Base-by-base conservation (phyloP, 2,329 filamentous ascomycete species). In the Hymenoscyphus salicellus region DNA sequence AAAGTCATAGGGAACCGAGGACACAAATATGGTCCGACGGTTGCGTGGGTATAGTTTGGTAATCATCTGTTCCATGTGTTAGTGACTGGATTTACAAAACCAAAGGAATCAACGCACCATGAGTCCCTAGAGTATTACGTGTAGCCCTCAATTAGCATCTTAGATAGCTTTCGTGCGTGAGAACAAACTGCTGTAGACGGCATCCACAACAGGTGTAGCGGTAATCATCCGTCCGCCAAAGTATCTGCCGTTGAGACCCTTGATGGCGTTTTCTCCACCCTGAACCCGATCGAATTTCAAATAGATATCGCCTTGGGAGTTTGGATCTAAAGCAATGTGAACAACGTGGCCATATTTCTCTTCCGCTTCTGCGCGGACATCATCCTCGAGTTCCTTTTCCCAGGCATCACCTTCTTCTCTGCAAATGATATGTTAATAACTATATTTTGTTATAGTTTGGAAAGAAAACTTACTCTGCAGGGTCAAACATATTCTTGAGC, bases 111-210 rank as follows among this genome's bases (percentile, higher is more conserved):
- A 26, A 26, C 46, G 14, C 66, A 75, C 73, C 62, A 70, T 59
- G 61, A 61, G 61, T 71, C 63, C 72, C 73, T 75, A 73, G 61
- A 72, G 63, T 69, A 60, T 63, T 65, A 38, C 63, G 46, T 26
- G 62, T 55, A 62, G 69, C 66, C 67, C 66, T 33, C 66, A 61
- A 74, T 75, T 75, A 75, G 74, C 71, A 73, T 72, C 82, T 84
- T 81, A 93, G 73, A 93, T 91, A 78, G 90, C 90, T 79, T 90
- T 90, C 73, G 90, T 91, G 78, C 91, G 89, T 79, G 90, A 91
- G 83, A 95, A 97, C 80, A 96, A 87, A 84, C 91, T 96, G 87
- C 92, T 95, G 87, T 98, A 99, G 81, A 99, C 92, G 75, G 94
- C 94, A 80, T 99, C 95, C 78, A 98, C 94, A 80, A 99, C 92